Evolutionary conservation across 352 stramenopile genomes (phyloP).

Genomic region (Sclerospora graminicola): DNA sequence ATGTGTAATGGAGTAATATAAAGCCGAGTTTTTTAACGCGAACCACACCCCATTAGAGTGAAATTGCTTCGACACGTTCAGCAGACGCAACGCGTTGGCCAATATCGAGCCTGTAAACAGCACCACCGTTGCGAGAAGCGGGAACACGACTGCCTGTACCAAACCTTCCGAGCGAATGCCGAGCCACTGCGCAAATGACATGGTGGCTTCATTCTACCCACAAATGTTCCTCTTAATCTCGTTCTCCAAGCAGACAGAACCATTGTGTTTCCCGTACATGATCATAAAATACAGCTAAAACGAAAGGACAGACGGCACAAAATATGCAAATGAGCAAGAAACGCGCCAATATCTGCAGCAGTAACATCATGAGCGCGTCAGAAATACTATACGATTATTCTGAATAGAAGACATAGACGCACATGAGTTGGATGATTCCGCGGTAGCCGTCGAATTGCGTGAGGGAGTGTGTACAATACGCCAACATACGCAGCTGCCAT

Average conservation of each 20-base stretch:
- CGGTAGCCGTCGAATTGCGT: conserved; percentile 57
- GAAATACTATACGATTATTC: not conserved
- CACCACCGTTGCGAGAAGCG: conserved; percentile 55
- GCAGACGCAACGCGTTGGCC: conserved; percentile 57
- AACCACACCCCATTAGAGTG: conserved; percentile 62
- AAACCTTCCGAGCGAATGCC: conserved; percentile 65
- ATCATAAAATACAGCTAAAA: conserved; percentile 75
- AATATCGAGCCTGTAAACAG: conserved; percentile 75
- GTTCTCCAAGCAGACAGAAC: not conserved
- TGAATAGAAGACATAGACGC: conserved; percentile 1
- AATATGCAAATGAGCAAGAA: conserved; percentile 86
- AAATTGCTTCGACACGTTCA: conserved; percentile 72
- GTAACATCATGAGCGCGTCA: conserved; percentile 1
- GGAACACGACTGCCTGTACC: conserved; percentile 40
- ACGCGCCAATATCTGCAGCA: conserved; percentile 64
- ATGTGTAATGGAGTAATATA: conserved; percentile 68
- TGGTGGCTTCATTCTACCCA: conserved; percentile 54
- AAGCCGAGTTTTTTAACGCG: conserved; percentile 71
- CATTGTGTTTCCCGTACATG: conserved; percentile 32
- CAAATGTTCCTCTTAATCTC: conserved; percentile 1
- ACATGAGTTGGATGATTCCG: conserved; percentile 82
- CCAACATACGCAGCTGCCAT: conserved; percentile 81
- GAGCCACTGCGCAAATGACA: conserved; percentile 79
- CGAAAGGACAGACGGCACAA: conserved; percentile 71
- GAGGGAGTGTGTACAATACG: conserved; percentile 76